Base-by-base conservation (phyloP, 108 stramenopile genomes). In the Skeletonema marinoi region DNA sequence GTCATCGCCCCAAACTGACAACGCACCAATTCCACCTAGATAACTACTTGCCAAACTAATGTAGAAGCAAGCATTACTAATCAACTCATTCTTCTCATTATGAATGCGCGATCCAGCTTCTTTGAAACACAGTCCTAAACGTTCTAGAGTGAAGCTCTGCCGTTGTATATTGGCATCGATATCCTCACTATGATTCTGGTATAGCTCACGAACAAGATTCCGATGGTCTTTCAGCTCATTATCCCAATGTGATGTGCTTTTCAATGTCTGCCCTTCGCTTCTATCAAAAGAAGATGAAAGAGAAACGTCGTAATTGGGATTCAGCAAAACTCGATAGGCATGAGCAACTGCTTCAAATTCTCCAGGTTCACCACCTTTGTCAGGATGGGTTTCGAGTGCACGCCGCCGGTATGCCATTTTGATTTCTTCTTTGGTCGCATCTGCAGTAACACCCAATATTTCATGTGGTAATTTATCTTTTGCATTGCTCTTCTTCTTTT, bases 41-140 rank as follows among this genome's bases (percentile, higher is more conserved):
- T 89, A 89, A 59, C 84, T 83, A 14, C 66, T 69, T 12, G 88
- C 84, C 44, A 89, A 56, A 36, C 83, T 85, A 17, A 89, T 72
- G 63, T 89, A 88, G 42, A 89, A 89, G 61, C 88, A 89, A 38
- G 86, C 87, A 70, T 89, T 89, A 29, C 58, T 56, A 17, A 89
- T 89, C 30, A 68, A 36, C 65, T 89, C 82, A 65, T 83, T 67
- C 13, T 67, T 75, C 67, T 89, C 88, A 44, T 89, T 89, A 58
- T 51, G 51, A 56, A 75, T 86, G 10, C 60, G 71, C 6, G 86
- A 63, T n/a, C 88, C 88, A 4, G 85, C 86, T 66, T 87, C 86
- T 69, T 70, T 66, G 64, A 59, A 65, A 19, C 35, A 16, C 46
- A 89, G 71, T 11, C 85, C 82, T 36, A 89, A 78, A 4, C 38